These are phyloP conservation scores for Phaeotremella fagi DNA, from an alignment of 768 basidiomycete species.

Conservation along the genomic window DNA sequence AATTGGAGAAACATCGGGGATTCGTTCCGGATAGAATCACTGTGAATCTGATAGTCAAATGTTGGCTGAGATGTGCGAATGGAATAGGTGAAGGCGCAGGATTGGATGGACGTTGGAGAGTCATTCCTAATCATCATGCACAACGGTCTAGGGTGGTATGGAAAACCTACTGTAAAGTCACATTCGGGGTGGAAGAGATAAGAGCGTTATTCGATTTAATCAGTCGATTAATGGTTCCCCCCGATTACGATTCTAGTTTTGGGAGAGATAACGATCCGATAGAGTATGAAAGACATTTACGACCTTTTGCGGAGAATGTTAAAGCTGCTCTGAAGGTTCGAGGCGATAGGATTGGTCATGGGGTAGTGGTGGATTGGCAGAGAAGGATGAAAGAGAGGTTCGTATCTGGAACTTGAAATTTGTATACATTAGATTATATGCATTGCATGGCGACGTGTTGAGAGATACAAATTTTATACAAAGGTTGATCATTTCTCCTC, in stretches of 20 bases:
- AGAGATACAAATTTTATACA: neutral
- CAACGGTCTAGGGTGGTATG: neutral
- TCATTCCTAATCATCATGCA: neutral
- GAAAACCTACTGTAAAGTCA: slow-evolving; percentile 21
- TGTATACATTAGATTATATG: neutral
- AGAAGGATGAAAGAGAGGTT: slow-evolving; percentile 7
- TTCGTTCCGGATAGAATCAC: slow-evolving; percentile 67
- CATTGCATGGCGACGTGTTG: too few relatives aligned
- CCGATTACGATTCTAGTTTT: slow-evolving; percentile 13
- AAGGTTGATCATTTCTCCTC: neutral
- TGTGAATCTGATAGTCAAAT: slow-evolving; percentile 64
- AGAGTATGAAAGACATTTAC: slow-evolving; percentile 57
- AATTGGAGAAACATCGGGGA: slow-evolving; percentile 45
- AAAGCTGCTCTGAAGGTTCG: slow-evolving; percentile 60
- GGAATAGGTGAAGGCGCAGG: neutral
- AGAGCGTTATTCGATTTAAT: slow-evolving; percentile 64
- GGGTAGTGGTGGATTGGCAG: slow-evolving; percentile 27
- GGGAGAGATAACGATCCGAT: slow-evolving; percentile 24
- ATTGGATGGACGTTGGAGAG: neutral
- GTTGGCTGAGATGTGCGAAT: slow-evolving; percentile 55
- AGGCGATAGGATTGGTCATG: slow-evolving; percentile 55
- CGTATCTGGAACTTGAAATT: neutral
- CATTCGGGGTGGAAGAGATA: slow-evolving; percentile 52
- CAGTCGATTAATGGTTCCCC: slow-evolving; percentile 60
- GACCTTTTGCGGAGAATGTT: slow-evolving; percentile 69